A percentile compares a stretch with the other conserved stretches of the same genome.
Evolutionary conservation across 78 protist genomes (phyloP).

Genomic region (Mastigamoeba balamuthi): DNA sequence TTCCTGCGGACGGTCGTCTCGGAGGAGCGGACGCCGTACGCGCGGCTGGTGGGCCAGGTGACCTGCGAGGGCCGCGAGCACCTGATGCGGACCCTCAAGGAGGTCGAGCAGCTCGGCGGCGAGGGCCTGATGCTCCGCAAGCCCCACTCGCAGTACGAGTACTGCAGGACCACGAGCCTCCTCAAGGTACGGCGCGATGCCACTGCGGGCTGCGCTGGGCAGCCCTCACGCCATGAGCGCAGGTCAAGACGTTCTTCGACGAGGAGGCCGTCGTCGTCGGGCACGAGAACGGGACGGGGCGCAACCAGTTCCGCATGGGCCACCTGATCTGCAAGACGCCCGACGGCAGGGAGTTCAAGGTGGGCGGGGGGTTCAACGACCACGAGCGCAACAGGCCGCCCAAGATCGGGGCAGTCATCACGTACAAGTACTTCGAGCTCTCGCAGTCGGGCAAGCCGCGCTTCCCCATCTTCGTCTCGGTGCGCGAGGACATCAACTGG

Average conservation of each 20-base stretch:
- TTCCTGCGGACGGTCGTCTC: background rate
- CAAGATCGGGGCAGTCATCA: conserved; percentile 1
- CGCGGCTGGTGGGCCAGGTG: background rate
- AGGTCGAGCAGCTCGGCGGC: background rate
- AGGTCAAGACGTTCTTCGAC: conserved; percentile 11
- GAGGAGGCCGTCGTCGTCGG: conserved; percentile 11
- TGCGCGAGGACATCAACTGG: conserved; percentile 2
- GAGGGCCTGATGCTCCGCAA: conserved; percentile 30
- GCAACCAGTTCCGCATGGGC: background rate
- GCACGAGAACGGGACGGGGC: conserved; percentile 8
- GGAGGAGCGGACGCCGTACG: background rate
- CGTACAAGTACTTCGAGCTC: conserved; percentile 12
- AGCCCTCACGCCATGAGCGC: too few relatives aligned
- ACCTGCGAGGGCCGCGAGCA: background rate
- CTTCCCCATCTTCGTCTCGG: conserved; percentile 10
- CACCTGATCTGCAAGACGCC: background rate
- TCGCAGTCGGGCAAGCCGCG: conserved; percentile 4
- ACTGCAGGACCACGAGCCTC: background rate
- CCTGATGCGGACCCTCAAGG: background rate
- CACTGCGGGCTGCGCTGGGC: too few relatives aligned
- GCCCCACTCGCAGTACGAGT: conserved; percentile 8
- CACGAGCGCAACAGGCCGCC: conserved; percentile 7
- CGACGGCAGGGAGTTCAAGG: conserved; percentile 14
- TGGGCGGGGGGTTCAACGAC: conserved; percentile 16
- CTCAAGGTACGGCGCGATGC: too few relatives aligned